phyloP scores from a whole-genome alignment of 164 flowering plant species.

The Magnolia officinalis region DNA sequence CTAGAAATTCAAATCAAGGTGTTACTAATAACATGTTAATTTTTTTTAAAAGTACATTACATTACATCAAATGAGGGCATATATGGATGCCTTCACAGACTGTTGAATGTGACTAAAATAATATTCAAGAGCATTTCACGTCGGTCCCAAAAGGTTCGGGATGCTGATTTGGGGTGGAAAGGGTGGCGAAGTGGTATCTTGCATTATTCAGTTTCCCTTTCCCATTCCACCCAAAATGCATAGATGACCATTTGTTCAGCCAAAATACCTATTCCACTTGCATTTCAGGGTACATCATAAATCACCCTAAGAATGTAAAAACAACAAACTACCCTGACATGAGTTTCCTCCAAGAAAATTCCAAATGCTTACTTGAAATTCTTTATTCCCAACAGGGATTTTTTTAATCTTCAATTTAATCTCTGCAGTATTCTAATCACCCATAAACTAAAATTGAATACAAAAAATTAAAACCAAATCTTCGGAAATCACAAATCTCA shows the following conservation, averaged over 20 bases:
- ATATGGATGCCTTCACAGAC: conserved; percentile 35
- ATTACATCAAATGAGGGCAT: background rate
- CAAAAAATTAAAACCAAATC: too few species aligned
- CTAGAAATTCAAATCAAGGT: background rate
- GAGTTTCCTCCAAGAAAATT: too few species aligned
- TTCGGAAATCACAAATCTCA: too few species aligned
- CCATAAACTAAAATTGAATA: too few species aligned
- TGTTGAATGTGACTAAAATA: conserved; percentile 72
- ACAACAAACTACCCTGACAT: too few species aligned
- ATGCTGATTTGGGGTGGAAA: conserved; percentile 77
- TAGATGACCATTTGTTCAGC: too few species aligned
- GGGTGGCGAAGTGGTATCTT: conserved; percentile 49
- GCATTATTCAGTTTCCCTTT: conserved; percentile 41
- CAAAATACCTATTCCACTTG: background rate
- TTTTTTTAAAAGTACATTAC: background rate
- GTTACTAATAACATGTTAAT: background rate
- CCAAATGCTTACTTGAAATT: too few species aligned
- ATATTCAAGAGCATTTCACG: conserved; percentile 43
- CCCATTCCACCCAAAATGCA: too few species aligned
- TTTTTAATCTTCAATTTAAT: too few species aligned
- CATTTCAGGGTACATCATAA: background rate
- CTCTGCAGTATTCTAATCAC: too few species aligned
- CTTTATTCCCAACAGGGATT: too few species aligned
- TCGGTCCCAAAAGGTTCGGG: conserved; percentile 57
- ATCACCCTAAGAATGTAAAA: too few species aligned